These are phyloP conservation scores for Trypanosoma theileri DNA, from an alignment of 208 protist genomes.

Conservation along the genomic window DNA sequence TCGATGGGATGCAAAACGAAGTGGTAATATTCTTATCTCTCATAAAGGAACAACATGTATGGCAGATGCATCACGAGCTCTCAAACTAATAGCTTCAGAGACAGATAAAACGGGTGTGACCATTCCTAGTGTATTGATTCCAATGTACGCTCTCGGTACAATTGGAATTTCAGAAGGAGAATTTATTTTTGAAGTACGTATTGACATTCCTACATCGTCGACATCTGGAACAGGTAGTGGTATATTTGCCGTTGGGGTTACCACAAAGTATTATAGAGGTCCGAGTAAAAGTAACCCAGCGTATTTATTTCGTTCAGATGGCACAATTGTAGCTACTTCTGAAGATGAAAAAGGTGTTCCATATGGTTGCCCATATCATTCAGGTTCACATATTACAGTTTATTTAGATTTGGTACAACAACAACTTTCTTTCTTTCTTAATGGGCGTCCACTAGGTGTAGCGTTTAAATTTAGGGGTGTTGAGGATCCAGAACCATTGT, in stretches of 20 bases:
- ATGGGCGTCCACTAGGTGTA: slow-evolving; percentile 44
- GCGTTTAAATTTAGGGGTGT: slow-evolving; percentile 57
- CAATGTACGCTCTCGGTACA: slow-evolving; percentile 56
- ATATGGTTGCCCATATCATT: slow-evolving; percentile 47
- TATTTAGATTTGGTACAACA: slow-evolving; percentile 41
- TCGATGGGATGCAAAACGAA: slow-evolving; percentile 48
- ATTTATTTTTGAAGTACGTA: slow-evolving; percentile 38
- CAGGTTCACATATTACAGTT: slow-evolving; percentile 48
- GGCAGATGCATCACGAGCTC: slow-evolving; percentile 44
- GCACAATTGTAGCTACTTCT: slow-evolving; percentile 34
- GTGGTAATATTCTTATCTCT: slow-evolving; percentile 67
- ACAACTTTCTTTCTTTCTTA: slow-evolving; percentile 52
- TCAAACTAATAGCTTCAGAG: slow-evolving; percentile 33
- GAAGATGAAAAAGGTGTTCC: slow-evolving; percentile 30
- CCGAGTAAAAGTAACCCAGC: slow-evolving; percentile 20
- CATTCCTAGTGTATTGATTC: slow-evolving; percentile 35
- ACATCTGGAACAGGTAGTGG: slow-evolving; percentile 7
- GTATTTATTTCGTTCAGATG: slow-evolving; percentile 57
- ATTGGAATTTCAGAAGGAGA: slow-evolving; percentile 36
- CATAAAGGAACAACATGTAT: slow-evolving; percentile 42
- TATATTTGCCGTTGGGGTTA: slow-evolving; percentile 41
- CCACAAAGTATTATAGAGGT: slow-evolving; percentile 35
- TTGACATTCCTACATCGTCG: slow-evolving; percentile 30
- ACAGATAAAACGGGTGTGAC: slow-evolving; percentile 16
- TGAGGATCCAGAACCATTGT: slow-evolving; percentile 48